Evolutionary conservation across 2,329 filamentous ascomycete species (phyloP).

Genomic region (Thelonectria discophora): DNA sequence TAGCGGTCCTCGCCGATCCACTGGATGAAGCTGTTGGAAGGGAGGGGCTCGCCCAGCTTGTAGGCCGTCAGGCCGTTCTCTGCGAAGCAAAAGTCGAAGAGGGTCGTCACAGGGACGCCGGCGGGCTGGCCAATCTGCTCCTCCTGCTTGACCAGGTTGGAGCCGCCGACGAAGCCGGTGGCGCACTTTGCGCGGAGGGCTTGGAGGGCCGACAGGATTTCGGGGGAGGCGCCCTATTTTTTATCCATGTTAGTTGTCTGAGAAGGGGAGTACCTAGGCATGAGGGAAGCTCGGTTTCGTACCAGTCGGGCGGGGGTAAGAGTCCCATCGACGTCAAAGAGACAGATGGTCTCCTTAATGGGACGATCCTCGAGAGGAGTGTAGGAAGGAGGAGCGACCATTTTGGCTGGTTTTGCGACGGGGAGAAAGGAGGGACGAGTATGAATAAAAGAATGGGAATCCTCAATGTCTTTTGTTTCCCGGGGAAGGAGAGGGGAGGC

Average conservation of each 20-base stretch:
- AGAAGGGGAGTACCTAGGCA: neutral
- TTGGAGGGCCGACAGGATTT: constrained; percentile 84
- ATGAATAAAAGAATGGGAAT: neutral
- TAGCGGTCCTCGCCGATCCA: constrained; percentile 88
- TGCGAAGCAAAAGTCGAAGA: constrained; percentile 98
- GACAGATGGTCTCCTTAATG: constrained; percentile 89
- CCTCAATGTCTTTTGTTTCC: constrained; percentile 4
- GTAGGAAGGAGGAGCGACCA: constrained; percentile 60
- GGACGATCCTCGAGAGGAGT: constrained; percentile 84
- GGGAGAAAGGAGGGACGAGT: neutral
- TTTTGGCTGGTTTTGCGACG: constrained; percentile 40
- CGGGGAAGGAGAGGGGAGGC: constrained; percentile 25
- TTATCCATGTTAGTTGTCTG: constrained; percentile 3
- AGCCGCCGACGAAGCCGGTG: constrained; percentile 93
- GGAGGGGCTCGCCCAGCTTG: constrained; percentile 79
- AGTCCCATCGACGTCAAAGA: constrained; percentile 97
- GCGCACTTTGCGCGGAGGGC: constrained; percentile 85
- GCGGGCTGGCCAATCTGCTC: constrained; percentile 82
- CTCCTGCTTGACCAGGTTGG: constrained; percentile 91
- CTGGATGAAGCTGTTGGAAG: constrained; percentile 86
- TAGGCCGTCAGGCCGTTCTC: constrained; percentile 96
- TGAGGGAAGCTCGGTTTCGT: constrained; percentile 43
- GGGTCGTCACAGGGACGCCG: constrained; percentile 73
- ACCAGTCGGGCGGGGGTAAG: constrained; percentile 84
- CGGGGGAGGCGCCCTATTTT: constrained; percentile 71